Evolutionary conservation across 2,329 filamentous ascomycete genomes (phyloP).

Genomic region (Botrytis aclada): DNA sequence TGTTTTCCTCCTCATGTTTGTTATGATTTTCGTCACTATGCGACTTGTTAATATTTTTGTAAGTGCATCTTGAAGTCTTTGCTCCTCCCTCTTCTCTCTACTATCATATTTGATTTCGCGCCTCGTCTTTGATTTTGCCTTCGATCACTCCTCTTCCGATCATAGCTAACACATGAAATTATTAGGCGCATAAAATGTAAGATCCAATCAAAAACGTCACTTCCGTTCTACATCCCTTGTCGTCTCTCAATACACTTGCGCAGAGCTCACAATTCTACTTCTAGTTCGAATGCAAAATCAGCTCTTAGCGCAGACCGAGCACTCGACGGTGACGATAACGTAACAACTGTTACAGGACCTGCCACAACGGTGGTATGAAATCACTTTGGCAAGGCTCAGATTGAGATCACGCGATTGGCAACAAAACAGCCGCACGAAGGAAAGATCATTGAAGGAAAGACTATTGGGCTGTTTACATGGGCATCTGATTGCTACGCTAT

Average conservation of each 20-base stretch:
- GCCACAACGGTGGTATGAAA: background rate
- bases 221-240: background rate
- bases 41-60: constrained; percentile 15
- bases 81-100: background rate
- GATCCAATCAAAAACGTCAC: background rate
- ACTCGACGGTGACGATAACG: background rate
- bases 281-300: background rate
- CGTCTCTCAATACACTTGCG: background rate
- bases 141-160: background rate
- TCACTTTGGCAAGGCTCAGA: background rate
- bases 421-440: background rate
- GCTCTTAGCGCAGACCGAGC: background rate
- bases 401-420: background rate
- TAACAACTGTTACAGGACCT: background rate
- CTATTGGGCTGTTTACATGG: background rate
- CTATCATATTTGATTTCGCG: too few relatives aligned
- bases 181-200: constrained; percentile 12
- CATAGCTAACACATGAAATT: background rate
- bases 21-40: constrained; percentile 9
- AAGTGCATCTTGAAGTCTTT: background rate
- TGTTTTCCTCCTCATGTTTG: constrained; percentile 13
- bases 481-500: background rate
- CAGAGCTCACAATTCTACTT: background rate
- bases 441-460: background rate
- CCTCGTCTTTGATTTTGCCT: background rate